phyloP scores from a whole-genome alignment of 192 early-diverging fungal species.

The Borealophlyctis nickersoniae region DNA sequence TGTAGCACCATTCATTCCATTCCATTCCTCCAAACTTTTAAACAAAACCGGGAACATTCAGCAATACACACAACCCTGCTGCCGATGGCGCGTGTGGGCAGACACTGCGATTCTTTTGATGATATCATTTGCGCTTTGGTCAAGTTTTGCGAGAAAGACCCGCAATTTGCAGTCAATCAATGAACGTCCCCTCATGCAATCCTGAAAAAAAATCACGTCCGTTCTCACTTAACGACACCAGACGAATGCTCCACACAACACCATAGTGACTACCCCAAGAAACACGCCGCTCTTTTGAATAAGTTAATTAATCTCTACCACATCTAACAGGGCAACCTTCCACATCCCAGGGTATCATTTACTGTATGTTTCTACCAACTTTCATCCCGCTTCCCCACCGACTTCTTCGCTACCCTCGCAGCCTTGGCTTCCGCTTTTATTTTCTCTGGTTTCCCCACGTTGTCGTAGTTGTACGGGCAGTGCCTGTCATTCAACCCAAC shows the following conservation, averaged over 20 bases:
- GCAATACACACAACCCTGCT: too few species aligned
- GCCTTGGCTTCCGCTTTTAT: slow-evolving; percentile 14
- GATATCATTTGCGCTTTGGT: background rate
- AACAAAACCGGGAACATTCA: too few species aligned
- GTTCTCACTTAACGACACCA: too few species aligned
- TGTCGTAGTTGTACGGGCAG: slow-evolving; percentile 57
- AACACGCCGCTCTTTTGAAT: background rate
- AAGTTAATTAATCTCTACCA: background rate
- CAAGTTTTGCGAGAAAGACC: too few species aligned
- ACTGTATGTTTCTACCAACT: background rate
- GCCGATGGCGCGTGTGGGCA: too few species aligned
- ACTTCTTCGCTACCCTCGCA: background rate
- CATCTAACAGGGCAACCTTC: background rate
- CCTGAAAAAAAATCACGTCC: too few species aligned
- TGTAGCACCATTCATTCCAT: too few species aligned
- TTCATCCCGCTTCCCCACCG: background rate
- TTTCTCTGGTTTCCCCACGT: slow-evolving; percentile 58
- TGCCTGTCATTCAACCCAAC: too few species aligned
- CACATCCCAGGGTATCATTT: background rate
- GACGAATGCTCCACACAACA: too few species aligned
- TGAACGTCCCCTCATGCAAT: too few species aligned
- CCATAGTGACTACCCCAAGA: background rate
- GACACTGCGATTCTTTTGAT: background rate
- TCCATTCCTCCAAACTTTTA: too few species aligned
- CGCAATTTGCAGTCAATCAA: too few species aligned